Conservation (phyloP, 139 green algal species). For the Chlamydomonas schloesseri region DNA sequence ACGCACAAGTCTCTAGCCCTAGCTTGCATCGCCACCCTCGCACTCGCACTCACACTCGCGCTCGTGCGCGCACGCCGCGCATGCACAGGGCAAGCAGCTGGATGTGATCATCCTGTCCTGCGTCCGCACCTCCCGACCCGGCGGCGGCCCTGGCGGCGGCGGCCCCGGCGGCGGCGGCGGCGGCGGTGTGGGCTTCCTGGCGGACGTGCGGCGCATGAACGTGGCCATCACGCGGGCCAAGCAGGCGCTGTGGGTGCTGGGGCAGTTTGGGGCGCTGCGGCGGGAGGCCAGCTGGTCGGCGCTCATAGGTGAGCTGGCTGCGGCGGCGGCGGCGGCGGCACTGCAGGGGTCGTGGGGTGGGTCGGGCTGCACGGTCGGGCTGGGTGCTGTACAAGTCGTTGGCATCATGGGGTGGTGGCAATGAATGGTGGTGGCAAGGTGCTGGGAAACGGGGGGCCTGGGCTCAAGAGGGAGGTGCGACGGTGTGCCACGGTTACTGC, state of each 20-base stretch:
- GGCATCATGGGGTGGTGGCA: no score
- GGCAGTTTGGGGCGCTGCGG: constrained; percentile 67
- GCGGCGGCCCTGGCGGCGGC: neutral
- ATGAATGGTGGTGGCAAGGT: no score
- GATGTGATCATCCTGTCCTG: constrained; percentile 95
- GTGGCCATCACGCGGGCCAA: constrained; percentile 90
- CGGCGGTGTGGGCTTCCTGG: constrained; percentile 79
- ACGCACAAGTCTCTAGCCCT: no score
- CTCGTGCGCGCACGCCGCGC: no score
- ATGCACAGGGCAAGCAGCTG: constrained; percentile 94
- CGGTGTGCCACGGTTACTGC: no score
- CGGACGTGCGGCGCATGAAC: constrained; percentile 87
- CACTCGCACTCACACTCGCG: no score
- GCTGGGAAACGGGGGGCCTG: no score
- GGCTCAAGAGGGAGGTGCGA: no score
- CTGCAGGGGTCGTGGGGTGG: no score
- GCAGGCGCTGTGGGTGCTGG: constrained; percentile 85
- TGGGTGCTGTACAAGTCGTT: neutral
- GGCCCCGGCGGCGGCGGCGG: neutral
- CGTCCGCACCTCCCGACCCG: constrained; percentile 67
- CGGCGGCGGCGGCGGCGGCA: no score
- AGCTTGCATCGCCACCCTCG: no score
- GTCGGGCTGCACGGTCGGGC: neutral
- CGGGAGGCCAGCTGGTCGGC: constrained; percentile 69
- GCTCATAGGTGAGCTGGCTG: constrained; percentile 51